Evolutionary conservation across 2,329 filamentous ascomycete species (phyloP).

Genomic region (Aspergillus niger): DNA sequence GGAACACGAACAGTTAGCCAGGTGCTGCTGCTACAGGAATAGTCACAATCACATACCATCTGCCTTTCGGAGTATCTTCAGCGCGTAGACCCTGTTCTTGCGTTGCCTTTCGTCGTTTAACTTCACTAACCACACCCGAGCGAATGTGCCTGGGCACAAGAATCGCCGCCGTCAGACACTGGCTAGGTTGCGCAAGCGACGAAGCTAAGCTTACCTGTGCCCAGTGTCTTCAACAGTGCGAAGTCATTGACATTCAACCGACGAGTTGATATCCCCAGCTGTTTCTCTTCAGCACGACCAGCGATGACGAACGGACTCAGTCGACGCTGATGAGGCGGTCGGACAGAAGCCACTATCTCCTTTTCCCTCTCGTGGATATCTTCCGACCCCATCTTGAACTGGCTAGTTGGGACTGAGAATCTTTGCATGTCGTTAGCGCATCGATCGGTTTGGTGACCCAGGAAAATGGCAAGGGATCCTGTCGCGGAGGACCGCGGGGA

Average conservation of each 20-base stretch:
- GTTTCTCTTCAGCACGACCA: slow-evolving; percentile 40
- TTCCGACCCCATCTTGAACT: slow-evolving; percentile 20
- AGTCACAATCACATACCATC: too few relatives aligned
- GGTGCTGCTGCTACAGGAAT: too few relatives aligned
- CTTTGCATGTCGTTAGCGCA: slow-evolving; percentile 33
- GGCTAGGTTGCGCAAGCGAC: slow-evolving; percentile 7
- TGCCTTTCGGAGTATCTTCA: slow-evolving; percentile 54
- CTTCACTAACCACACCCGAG: slow-evolving; percentile 53
- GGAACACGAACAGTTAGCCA: slow-evolving; percentile 12
- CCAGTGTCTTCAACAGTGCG: slow-evolving; percentile 51
- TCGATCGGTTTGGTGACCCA: slow-evolving; percentile 45
- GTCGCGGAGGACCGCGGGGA: slow-evolving; percentile 27
- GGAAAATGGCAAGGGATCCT: slow-evolving; percentile 38
- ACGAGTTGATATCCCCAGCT: slow-evolving; percentile 40
- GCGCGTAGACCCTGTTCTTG: slow-evolving; percentile 48
- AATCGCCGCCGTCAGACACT: slow-evolving; percentile 20
- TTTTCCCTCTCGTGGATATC: slow-evolving; percentile 34
- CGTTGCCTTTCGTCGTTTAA: slow-evolving; percentile 41
- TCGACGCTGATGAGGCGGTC: slow-evolving; percentile 32
- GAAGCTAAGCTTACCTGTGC: slow-evolving; percentile 45
- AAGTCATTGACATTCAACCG: slow-evolving; percentile 48
- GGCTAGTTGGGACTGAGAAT: slow-evolving; percentile 22
- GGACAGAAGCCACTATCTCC: slow-evolving; percentile 32
- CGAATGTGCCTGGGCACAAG: slow-evolving; percentile 50
- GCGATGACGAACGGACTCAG: slow-evolving; percentile 42